phyloP scores from a whole-genome alignment of 2,329 filamentous ascomycete genomes.

The Ascochyta rabiei region DNA sequence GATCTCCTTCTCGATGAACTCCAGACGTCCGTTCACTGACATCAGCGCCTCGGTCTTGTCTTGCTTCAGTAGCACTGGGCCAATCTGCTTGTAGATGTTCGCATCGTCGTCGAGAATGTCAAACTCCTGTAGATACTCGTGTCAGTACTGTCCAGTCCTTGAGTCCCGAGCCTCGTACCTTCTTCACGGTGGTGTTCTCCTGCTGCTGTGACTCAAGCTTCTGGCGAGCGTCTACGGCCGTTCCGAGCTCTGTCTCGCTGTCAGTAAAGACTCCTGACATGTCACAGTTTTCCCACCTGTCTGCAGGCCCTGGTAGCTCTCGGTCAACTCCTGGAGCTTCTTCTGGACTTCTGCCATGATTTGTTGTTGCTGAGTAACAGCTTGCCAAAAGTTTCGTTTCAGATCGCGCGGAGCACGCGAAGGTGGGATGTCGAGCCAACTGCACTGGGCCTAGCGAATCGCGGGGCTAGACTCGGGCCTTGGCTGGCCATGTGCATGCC shows the following conservation, averaged over 20 bases:
- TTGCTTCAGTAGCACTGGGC: conserved; percentile 92
- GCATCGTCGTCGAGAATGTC: conserved; percentile 76
- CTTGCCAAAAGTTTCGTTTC: conserved; percentile 25
- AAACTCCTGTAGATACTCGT: conserved; percentile 70
- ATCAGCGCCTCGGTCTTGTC: conserved; percentile 88
- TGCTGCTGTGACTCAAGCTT: conserved; percentile 93
- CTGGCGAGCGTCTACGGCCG: conserved; percentile 77
- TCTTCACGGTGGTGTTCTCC: conserved; percentile 87
- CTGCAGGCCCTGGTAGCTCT: conserved; percentile 87
- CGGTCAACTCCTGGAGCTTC: conserved; percentile 79
- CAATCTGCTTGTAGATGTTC: conserved; percentile 94
- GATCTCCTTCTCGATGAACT: conserved; percentile 93
- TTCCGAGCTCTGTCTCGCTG: conserved; percentile 72
- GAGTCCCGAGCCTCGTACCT: conserved; percentile 57
- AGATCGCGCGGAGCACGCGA: conserved; percentile 25
- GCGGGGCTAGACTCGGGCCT: conserved; percentile 19
- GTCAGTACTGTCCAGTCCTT: conserved; percentile 2
- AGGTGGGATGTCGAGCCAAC: conserved; percentile 30
- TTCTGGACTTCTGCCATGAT: conserved; percentile 67
- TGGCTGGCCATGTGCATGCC: conserved; percentile 14
- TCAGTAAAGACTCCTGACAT: conserved; percentile 18
- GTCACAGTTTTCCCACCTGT: conserved; percentile 62
- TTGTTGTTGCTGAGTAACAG: conserved; percentile 37
- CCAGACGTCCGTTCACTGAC: conserved; percentile 86
- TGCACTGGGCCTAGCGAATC: conserved; percentile 32